Conservation (phyloP, 2,329 filamentous ascomycete species). For the Apiospora aurea region DNA sequence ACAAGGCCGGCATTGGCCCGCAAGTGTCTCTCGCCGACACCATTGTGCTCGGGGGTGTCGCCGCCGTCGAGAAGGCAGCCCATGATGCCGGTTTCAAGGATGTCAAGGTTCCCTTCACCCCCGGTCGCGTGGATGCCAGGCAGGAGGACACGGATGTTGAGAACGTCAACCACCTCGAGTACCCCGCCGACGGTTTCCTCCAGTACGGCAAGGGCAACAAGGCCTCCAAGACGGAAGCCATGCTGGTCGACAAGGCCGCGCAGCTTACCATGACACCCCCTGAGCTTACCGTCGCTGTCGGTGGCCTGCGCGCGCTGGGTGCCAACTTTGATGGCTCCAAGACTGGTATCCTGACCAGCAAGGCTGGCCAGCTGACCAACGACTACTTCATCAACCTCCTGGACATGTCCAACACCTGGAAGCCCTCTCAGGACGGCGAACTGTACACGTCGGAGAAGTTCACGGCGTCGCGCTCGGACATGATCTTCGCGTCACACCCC, state of each 20-base stretch:
- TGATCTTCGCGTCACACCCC: slow-evolving; percentile 76
- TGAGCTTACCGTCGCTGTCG: slow-evolving; percentile 74
- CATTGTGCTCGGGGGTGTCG: slow-evolving; percentile 76
- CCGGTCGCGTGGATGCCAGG: slow-evolving; percentile 75
- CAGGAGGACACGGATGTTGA: slow-evolving; percentile 74
- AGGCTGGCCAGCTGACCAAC: slow-evolving; percentile 74
- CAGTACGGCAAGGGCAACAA: slow-evolving; percentile 73
- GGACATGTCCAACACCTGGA: slow-evolving; percentile 72
- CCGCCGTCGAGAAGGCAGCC: slow-evolving; percentile 76
- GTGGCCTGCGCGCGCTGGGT: slow-evolving; percentile 74
- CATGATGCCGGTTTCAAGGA: slow-evolving; percentile 49
- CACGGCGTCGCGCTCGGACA: slow-evolving; percentile 72
- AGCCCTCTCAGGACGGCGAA: slow-evolving; percentile 59
- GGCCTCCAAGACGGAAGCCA: slow-evolving; percentile 71
- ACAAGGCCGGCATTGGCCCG: slow-evolving; percentile 62
- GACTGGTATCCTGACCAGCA: slow-evolving; percentile 72
- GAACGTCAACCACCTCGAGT: slow-evolving; percentile 72
- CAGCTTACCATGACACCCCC: slow-evolving; percentile 74
- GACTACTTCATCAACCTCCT: slow-evolving; percentile 86
- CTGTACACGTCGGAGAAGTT: slow-evolving; percentile 70
- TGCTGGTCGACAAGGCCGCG: slow-evolving; percentile 75
- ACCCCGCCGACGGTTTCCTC: slow-evolving; percentile 77
- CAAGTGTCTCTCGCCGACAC: slow-evolving; percentile 80
- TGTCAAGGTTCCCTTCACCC: slow-evolving; percentile 72
- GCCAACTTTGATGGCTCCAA: slow-evolving; percentile 75